Base-by-base conservation (phyloP, 257 asterid genomes). In the Orobanche coerulescens region DNA sequence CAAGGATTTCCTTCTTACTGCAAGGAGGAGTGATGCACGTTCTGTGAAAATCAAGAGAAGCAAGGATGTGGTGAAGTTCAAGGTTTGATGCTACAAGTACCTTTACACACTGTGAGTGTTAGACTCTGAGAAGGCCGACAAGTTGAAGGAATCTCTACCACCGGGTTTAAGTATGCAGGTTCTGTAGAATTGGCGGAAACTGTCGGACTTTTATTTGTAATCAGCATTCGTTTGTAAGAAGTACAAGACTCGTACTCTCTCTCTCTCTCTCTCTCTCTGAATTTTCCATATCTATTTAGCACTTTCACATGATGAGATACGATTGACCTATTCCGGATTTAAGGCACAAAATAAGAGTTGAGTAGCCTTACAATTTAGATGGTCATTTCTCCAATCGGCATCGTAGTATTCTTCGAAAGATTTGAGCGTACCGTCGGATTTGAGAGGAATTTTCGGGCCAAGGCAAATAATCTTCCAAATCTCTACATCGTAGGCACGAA, bases 61-160 rank as follows among this genome's bases (percentile, higher is more conserved):
- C 72, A 77, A 70, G 65, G 79, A 77, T 44, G 73, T 12, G 1
- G 82, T 77, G 51, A 77, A 77, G 79, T 77, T 77, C 71, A 77
- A 77, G 74, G 82, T 77, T 24, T 73, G 82, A 1, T 77, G 82
- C 74, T 77, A 79, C 50, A 77, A 77, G 74, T 77, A 77, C 64
- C 79, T 77, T 18, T 77, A 73, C 79, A 73, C 82, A 0, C 79
- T 73, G 0, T 77, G 82, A 34, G 79, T 77, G 61, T 66, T 66
- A 4, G 82, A 77, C 49, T n/a, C 79, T 1, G 82, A 73, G 76
- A 77, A 77, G 70, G 82, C 82, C 3, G 71, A 70, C 71, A 77
- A 77, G 72, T 56, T 73, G 69, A 77, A 77, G 76, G 79, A 77
- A 58, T 73, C 79, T 8, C 79, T 73, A 62, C 79, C 79, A 42